A percentile compares a stretch with the other conserved stretches of the same genome.
Evolutionary conservation across 495 filamentous ascomycete genomes (phyloP).

Genomic region (Parathielavia appendiculata): DNA sequence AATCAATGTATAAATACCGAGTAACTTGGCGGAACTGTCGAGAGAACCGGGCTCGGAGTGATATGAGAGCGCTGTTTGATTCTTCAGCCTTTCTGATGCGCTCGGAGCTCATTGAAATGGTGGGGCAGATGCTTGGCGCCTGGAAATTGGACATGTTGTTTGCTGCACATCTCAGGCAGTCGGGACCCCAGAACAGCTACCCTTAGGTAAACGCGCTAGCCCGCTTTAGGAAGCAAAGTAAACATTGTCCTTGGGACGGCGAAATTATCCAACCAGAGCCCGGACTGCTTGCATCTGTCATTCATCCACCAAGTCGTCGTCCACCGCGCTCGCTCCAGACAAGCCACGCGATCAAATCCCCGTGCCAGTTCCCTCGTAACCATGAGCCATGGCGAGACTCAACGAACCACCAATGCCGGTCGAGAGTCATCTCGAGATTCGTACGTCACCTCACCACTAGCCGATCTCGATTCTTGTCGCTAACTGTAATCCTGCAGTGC

Average conservation of each 20-base stretch:
- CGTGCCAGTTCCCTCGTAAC: not conserved
- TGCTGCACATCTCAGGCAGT: no score
- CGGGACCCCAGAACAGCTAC: not conserved
- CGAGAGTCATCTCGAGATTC: constrained; percentile 68
- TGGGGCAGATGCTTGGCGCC: not conserved
- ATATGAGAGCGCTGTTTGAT: not conserved
- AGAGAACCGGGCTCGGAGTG: not conserved
- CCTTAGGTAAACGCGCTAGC: constrained; percentile 22
- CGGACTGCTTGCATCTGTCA: not conserved
- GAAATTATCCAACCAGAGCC: constrained; percentile 22
- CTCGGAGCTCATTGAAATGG: not conserved
- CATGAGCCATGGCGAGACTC: constrained; percentile 74
- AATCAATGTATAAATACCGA: not conserved
- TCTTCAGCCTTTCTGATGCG: not conserved
- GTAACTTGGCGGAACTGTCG: not conserved
- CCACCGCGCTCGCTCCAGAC: not conserved
- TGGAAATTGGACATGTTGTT: constrained; percentile 7
- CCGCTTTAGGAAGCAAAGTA: constrained; percentile 28
- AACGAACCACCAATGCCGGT: constrained; percentile 69
- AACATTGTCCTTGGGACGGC: constrained; percentile 28
- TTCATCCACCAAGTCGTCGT: not conserved
- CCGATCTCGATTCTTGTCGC: not conserved
- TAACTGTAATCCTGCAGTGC: constrained; percentile 51
- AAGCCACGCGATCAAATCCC: not conserved
- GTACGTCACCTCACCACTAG: constrained; percentile 49